Conservation (phyloP, 1,139 yeast genomes). For the Taphrina wiesneri region DNA sequence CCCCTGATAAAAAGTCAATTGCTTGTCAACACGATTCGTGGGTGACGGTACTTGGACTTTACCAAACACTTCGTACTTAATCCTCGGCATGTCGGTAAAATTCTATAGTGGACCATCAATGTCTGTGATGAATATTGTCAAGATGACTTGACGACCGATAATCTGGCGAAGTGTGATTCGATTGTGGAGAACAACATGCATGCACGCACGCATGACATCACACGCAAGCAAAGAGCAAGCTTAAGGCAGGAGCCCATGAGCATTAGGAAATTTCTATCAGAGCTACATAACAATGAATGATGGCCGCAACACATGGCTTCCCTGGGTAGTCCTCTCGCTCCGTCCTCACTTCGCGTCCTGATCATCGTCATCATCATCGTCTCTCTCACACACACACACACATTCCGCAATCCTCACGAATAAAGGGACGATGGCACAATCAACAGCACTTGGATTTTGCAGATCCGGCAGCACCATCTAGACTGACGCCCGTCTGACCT, state of each 20-base stretch:
- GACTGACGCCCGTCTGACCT: slow-evolving; percentile 19
- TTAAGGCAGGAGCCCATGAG: too few species aligned
- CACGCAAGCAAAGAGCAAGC: too few species aligned
- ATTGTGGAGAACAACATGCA: not conserved
- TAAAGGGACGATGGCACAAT: not conserved
- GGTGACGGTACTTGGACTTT: slow-evolving; percentile 1
- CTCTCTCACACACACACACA: too few species aligned
- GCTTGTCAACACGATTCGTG: too few species aligned
- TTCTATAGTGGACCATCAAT: too few species aligned
- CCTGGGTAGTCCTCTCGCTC: not conserved
- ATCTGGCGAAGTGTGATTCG: not conserved
- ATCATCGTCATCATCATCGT: too few species aligned
- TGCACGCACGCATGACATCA: too few species aligned
- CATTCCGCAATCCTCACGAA: not conserved
- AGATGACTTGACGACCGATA: too few species aligned
- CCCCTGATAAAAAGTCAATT: slow-evolving; percentile 16
- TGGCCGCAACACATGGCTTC: not conserved
- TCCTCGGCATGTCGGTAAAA: slow-evolving; percentile 5
- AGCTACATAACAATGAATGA: not conserved
- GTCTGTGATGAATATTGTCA: not conserved
- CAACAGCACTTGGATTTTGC: slow-evolving; percentile 27
- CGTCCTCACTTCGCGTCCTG: not conserved
- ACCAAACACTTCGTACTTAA: slow-evolving; percentile 7
- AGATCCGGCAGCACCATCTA: slow-evolving; percentile 13
- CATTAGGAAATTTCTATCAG: not conserved